Evolutionary conservation across 495 filamentous ascomycete species (phyloP).

Genomic region (Penicillium longicatenatum): DNA sequence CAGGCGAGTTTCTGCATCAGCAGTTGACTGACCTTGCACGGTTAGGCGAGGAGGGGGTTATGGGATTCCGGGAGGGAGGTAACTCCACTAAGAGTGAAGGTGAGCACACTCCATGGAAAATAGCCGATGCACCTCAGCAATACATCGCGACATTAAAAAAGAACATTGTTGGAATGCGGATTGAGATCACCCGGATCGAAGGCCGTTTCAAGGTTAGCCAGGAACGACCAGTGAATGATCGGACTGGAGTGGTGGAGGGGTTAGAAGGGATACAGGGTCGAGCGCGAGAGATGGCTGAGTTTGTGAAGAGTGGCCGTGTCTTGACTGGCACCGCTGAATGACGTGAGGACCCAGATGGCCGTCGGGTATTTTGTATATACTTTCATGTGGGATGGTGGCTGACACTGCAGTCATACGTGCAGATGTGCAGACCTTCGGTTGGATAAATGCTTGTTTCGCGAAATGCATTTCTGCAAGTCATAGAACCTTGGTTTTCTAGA

Average conservation of each 20-base stretch:
- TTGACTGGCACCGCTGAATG: not conserved
- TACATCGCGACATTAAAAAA: conserved; percentile 50
- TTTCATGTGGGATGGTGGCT: not conserved
- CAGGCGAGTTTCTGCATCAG: conserved; percentile 40
- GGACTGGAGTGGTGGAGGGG: conserved; percentile 49
- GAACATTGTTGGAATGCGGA: conserved; percentile 52
- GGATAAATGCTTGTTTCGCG: conserved; percentile 20
- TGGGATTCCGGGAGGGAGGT: conserved; percentile 35
- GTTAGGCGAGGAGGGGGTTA: conserved; percentile 47
- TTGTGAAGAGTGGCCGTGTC: conserved; percentile 17
- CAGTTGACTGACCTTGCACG: conserved; percentile 51
- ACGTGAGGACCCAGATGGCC: not conserved
- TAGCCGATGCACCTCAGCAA: conserved; percentile 46
- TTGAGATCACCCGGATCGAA: conserved; percentile 45
- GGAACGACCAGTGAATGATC: conserved; percentile 45
- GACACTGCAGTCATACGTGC: not conserved
- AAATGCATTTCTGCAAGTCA: not conserved
- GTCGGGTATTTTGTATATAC: conserved; percentile 1
- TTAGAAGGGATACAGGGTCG: conserved; percentile 24
- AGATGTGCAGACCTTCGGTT: conserved; percentile 14
- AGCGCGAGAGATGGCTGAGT: conserved; percentile 23
- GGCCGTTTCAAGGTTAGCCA: conserved; percentile 61
- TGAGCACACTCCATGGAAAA: conserved; percentile 37
- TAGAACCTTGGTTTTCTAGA: too few relatives aligned
- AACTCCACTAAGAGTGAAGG: not conserved